Conservation (phyloP, 2,329 filamentous ascomycete genomes). For the Malbranchea cinnamomea region DNA sequence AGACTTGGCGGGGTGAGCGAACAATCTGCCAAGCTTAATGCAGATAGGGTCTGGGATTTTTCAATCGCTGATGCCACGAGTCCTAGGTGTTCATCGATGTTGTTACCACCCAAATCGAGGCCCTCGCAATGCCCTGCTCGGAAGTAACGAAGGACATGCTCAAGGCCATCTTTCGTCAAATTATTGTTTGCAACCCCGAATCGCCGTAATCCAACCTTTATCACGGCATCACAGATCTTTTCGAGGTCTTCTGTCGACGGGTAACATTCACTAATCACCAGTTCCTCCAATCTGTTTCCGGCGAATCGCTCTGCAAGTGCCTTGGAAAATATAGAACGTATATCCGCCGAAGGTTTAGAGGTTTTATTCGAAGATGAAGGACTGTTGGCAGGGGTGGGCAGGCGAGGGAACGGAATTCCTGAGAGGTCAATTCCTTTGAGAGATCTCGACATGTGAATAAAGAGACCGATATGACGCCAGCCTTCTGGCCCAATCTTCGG, state of each 20-base stretch:
- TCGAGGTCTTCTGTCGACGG: conserved; percentile 57
- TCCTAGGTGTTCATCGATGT: conserved; percentile 41
- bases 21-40: conserved; percentile 74
- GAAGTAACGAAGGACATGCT: conserved; percentile 63
- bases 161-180: conserved; percentile 57
- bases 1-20: conserved; percentile 60
- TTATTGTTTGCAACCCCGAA: conserved; percentile 73
- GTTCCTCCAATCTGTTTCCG: conserved; percentile 61
- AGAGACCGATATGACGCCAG: conserved; percentile 82
- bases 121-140: conserved; percentile 67
- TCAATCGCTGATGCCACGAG: conserved; percentile 22
- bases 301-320: conserved; percentile 63
- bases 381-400: conserved; percentile 10
- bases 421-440: conserved; percentile 78
- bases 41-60: conserved; percentile 47
- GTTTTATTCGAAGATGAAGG: conserved; percentile 12
- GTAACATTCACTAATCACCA: conserved; percentile 69
- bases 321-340: conserved; percentile 54
- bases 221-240: conserved; percentile 66
- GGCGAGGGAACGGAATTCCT: conserved; percentile 58
- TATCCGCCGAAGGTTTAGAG: conserved; percentile 28
- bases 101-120: conserved; percentile 77
- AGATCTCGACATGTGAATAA: conserved; percentile 77
- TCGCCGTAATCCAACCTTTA: conserved; percentile 59
- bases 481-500: conserved; percentile 67